phyloP scores from a whole-genome alignment of 208 protist genomes.

The Tritrichomonas musculus region DNA sequence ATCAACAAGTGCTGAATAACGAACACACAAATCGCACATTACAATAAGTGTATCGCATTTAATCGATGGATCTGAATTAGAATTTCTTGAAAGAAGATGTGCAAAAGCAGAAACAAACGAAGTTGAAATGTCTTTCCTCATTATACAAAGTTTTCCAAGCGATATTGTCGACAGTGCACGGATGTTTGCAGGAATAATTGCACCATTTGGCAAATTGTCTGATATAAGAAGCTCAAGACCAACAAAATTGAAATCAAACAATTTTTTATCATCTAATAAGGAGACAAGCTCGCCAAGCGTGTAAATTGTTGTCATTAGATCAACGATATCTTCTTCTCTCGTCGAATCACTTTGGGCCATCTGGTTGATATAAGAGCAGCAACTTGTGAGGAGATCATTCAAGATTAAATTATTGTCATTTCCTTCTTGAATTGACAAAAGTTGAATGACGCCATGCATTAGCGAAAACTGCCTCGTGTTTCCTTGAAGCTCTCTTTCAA shows the following conservation, averaged over 20 bases:
- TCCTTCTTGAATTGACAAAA: neutral
- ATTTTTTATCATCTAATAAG: neutral
- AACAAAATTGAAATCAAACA: neutral
- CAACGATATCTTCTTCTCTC: neutral
- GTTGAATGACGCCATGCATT: neutral
- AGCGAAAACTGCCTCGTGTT: neutral
- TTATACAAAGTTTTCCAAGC: neutral
- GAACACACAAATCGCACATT: neutral
- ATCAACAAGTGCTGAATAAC: constrained; percentile 15
- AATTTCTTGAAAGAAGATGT: neutral
- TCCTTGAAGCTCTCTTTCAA: neutral
- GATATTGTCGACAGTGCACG: neutral
- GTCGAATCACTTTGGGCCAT: neutral
- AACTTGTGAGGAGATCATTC: neutral
- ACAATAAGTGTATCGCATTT: neutral
- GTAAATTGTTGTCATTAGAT: neutral
- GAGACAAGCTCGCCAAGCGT: neutral
- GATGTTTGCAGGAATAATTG: neutral
- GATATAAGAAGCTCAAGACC: neutral
- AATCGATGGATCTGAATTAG: neutral
- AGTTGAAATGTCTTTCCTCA: neutral
- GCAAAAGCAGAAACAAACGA: constrained; percentile 4
- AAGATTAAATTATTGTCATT: neutral
- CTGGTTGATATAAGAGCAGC: neutral
- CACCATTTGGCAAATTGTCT: neutral